phyloP scores from a whole-genome alignment of 106 monocot species.

The Triglochin maritima region DNA sequence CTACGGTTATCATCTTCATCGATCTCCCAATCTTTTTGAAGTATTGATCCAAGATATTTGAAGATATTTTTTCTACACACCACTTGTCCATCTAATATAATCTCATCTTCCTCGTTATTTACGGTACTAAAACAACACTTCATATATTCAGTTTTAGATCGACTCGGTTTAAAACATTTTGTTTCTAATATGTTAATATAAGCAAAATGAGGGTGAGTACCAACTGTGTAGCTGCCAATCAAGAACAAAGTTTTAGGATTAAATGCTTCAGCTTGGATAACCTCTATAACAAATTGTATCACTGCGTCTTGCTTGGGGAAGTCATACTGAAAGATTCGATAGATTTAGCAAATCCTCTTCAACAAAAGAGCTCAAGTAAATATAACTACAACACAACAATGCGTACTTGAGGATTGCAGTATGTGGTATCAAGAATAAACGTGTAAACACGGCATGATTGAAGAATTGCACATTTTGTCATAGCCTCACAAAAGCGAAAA shows the following conservation, averaged over 20 bases:
- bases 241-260: constrained; percentile 90
- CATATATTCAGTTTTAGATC: too few relatives aligned
- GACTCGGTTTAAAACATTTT: too few relatives aligned
- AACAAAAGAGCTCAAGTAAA: background rate
- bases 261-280: constrained; percentile 97
- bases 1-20: too few relatives aligned
- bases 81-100: too few relatives aligned
- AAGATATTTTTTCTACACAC: too few relatives aligned
- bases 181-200: too few relatives aligned
- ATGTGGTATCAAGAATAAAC: constrained; percentile 90
- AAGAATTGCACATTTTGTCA: constrained; percentile 52
- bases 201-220: constrained; percentile 24
- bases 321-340: constrained; percentile 51
- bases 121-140: too few relatives aligned
- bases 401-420: constrained; percentile 82
- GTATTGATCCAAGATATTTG: too few relatives aligned
- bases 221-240: constrained; percentile 93
- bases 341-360: too few relatives aligned
- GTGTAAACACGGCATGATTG: constrained; percentile 56
- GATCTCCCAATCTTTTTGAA: too few relatives aligned
- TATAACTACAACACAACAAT: background rate
- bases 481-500: constrained; percentile 80
- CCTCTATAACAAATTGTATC: constrained; percentile 92
- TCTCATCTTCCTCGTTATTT: too few relatives aligned
- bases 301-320: constrained; percentile 94